phyloP scores from a whole-genome alignment of 495 filamentous ascomycete genomes.

The Penicillium maclennaniae region DNA sequence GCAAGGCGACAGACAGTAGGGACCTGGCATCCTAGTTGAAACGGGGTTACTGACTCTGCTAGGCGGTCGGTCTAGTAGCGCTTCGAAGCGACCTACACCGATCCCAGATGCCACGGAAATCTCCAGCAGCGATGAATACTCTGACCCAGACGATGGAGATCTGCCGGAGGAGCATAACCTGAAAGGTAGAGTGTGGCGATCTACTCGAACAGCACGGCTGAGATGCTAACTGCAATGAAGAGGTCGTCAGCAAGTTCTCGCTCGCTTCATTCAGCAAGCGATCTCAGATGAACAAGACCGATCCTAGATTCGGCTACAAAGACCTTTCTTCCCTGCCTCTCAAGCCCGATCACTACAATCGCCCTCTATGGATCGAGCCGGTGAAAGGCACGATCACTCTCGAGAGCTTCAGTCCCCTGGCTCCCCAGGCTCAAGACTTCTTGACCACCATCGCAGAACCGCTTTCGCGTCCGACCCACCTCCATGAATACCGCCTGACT shows the following conservation, averaged over 20 bases:
- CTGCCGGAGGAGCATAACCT: conserved; percentile 41
- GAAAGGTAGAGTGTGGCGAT: conserved; percentile 51
- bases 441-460: conserved; percentile 95
- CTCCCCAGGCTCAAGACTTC: conserved; percentile 86
- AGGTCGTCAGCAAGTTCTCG: conserved; percentile 66
- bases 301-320: conserved; percentile 58
- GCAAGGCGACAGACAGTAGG: conserved; percentile 64
- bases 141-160: conserved; percentile 49
- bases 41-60: conserved; percentile 30
- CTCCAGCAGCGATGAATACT: conserved; percentile 67
- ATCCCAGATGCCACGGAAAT: conserved; percentile 62
- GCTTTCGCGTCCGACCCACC: conserved; percentile 74
- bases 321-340: conserved; percentile 79
- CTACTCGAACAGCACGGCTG: conserved; percentile 28
- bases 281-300: conserved; percentile 34
- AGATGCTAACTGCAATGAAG: conserved; percentile 27
- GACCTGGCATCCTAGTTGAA: background rate
- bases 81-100: conserved; percentile 64
- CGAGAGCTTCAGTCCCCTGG: conserved; percentile 89
- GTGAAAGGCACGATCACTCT: conserved; percentile 78
- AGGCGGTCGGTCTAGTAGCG: conserved; percentile 54
- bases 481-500: conserved; percentile 93
- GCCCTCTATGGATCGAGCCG: conserved; percentile 91
- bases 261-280: conserved; percentile 49
- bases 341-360: conserved; percentile 82